A percentile compares a stretch with the other conserved stretches of the same genome.
Conservation (phyloP, 169 alveolate species). For the Perkinsus marinus region DNA sequence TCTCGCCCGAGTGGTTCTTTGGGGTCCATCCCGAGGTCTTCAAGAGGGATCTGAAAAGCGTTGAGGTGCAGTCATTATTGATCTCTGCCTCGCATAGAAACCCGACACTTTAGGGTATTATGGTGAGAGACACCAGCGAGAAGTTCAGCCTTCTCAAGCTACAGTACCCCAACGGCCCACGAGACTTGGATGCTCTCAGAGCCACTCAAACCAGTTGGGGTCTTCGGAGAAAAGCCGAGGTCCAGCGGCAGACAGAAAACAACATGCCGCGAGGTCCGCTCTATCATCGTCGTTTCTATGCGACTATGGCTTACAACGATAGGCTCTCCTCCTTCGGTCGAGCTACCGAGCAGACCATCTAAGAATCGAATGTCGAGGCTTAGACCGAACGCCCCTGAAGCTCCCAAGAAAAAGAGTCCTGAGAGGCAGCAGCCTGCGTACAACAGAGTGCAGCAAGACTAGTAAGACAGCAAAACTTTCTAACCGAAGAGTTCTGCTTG, state of each 20-base stretch:
- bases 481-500: background rate
- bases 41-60: background rate
- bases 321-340: no score
- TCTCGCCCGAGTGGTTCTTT: background rate
- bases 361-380: background rate
- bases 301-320: no score
- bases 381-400: background rate
- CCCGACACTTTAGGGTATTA: background rate
- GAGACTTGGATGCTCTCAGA: background rate
- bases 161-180: background rate
- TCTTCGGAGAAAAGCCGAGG: background rate
- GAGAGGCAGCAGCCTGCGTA: background rate
- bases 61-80: background rate
- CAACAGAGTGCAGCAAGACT: background rate
- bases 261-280: background rate
- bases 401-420: background rate
- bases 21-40: background rate
- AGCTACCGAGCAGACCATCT: no score
- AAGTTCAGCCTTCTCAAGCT: background rate
- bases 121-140: background rate
- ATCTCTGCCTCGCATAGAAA: no score
- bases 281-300: no score
- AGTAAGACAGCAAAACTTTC: background rate
- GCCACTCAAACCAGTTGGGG: background rate
- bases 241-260: background rate